These are phyloP conservation scores for Apiotrichum gracile DNA, from an alignment of 1,284 basidiomycete species.

Conservation along the genomic window DNA sequence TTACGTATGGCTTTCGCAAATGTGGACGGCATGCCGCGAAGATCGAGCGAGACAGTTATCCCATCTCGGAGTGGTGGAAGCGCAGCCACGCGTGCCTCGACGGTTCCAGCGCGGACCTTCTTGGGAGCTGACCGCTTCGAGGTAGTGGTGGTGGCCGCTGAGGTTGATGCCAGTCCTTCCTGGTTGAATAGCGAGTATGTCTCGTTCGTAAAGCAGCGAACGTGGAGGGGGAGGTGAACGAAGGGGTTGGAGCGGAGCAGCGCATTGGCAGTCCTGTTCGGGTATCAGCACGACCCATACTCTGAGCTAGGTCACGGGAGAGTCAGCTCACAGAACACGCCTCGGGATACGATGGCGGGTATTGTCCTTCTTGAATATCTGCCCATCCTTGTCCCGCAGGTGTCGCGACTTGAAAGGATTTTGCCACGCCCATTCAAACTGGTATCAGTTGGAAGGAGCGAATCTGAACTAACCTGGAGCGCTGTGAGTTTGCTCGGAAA, in stretches of 20 bases:
- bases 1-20: slow-evolving; percentile 54
- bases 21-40: slow-evolving; percentile 64
- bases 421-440: slow-evolving; percentile 94
- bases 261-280: slow-evolving; percentile 35
- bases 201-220: slow-evolving; percentile 63
- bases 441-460: slow-evolving; percentile 18
- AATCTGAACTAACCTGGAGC: slow-evolving; percentile 47
- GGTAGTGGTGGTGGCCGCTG: too few species aligned
- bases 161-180: too few species aligned
- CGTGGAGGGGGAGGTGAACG: slow-evolving; percentile 32
- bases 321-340: slow-evolving; percentile 32
- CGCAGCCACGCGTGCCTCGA: slow-evolving; percentile 4
- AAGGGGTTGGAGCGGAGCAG: slow-evolving; percentile 26
- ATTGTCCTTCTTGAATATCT: slow-evolving; percentile 35
- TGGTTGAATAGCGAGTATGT: neutral
- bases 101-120: neutral
- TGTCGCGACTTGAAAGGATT: slow-evolving; percentile 55
- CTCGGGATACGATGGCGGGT: slow-evolving; percentile 34
- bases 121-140: too few species aligned
- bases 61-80: slow-evolving; percentile 49
- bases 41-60: slow-evolving; percentile 54
- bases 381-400: slow-evolving; percentile 24
- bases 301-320: neutral
- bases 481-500: slow-evolving; percentile 81
- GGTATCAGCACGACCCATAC: neutral